Base-by-base conservation (phyloP, 2,329 filamentous ascomycete species). In the Cladosporium sphaerospermum region DNA sequence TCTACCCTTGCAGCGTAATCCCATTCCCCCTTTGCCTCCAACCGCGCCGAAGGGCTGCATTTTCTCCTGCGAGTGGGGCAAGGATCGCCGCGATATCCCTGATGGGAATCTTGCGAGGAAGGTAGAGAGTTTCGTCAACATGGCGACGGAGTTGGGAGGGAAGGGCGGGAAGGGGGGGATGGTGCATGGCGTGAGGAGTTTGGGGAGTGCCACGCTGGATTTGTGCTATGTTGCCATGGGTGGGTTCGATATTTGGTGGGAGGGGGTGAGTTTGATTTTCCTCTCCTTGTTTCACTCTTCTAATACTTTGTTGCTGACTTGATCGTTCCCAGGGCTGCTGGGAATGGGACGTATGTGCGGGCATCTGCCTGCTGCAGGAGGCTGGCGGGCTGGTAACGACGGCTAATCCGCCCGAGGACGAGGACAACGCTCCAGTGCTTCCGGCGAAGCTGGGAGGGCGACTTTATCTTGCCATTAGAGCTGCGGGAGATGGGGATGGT, bases 261-360 rank as follows among this genome's bases (percentile, higher is more conserved):
- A 90, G 65, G 86, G 85, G 3, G 62, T 66, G 52, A 43, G 60
- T 56, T 42, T 43, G 6, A 9, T 32, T 23, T n/a, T 42, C 19
- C 11, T 10, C n/a, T 52, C 14, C 6, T 18, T 18, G 13, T 6
- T 9, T 39, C n/a, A 4, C 3, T 34, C 19, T 45, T 37, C 10
- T 9, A n/a, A n/a, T 14, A 10, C 33, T n/a, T 8, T n/a, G n/a
- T 14, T 7, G 9, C 59, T 61, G 16, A 61, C 45, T 37, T 44
- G 11, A 14, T 48, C 31, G 9, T n/a, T n/a, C 14, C 43, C 39
- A 64, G 62, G 67, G 59, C 0, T 89, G 85, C 62, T 89, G 86
- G 86, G 87, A 89, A 69, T 90, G 86, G 85, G 87, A 90, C 59
- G 86, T 89, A 3, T 85, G 86, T 1, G 87, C 86, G 10, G 86